Percentiles rank a stretch among this genome's conserved stretches.
phyloP scores from a whole-genome alignment of 306 rosid species.

The Casuarina glauca region DNA sequence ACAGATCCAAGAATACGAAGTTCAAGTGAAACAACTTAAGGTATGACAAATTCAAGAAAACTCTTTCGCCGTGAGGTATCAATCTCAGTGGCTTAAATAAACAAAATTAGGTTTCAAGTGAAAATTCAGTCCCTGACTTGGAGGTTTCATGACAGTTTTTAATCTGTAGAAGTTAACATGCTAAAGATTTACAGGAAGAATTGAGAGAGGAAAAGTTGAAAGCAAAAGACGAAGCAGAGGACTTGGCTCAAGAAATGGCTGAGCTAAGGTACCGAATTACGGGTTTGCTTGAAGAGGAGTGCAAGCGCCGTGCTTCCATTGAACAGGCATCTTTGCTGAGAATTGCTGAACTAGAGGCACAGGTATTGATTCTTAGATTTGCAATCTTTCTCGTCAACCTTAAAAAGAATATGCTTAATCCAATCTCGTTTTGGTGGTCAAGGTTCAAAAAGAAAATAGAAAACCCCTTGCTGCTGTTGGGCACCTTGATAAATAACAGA shows the following conservation, averaged over 20 bases:
- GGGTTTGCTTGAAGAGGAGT: conserved; percentile 83
- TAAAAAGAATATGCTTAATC: not conserved
- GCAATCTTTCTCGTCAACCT: conserved; percentile 7
- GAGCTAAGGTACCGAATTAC: conserved; percentile 84
- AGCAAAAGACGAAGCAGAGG: conserved; percentile 95
- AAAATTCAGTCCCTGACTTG: conserved; percentile 9
- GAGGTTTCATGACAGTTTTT: conserved; percentile 23
- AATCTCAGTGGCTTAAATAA: conserved; percentile 13
- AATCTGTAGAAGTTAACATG: conserved; percentile 12
- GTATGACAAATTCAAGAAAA: conserved; percentile 34
- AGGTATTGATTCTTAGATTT: conserved; percentile 51
- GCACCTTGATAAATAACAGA: conserved; percentile 37
- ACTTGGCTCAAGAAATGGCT: conserved; percentile 96
- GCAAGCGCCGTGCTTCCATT: conserved; percentile 83
- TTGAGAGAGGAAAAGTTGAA: conserved; percentile 73
- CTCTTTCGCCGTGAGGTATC: conserved; percentile 13
- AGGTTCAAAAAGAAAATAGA: conserved; percentile 59
- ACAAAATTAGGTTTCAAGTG: not conserved
- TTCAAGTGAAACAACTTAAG: conserved; percentile 77
- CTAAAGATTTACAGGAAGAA: conserved; percentile 55
- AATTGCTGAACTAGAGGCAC: conserved; percentile 84
- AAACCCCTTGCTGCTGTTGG: conserved; percentile 30
- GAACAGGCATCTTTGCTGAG: conserved; percentile 90
- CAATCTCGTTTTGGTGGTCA: conserved; percentile 25
- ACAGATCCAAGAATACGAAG: conserved; percentile 64